phyloP scores from a whole-genome alignment of 352 stramenopile genomes.

The Phytophthora rubi region DNA sequence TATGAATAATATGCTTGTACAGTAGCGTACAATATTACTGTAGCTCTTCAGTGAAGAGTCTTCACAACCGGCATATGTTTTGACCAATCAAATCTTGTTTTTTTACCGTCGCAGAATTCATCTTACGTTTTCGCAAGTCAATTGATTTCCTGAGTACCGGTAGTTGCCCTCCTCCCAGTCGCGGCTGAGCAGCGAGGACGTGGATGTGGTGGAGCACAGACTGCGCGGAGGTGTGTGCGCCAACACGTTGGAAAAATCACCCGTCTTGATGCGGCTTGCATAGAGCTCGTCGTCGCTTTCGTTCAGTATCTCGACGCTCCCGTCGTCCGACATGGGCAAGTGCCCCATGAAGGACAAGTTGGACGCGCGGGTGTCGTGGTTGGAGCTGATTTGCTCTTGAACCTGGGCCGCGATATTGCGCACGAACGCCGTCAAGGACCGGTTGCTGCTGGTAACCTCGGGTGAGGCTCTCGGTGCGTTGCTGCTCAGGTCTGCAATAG shows the following conservation, averaged over 20 bases:
- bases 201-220: neutral
- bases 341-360: conserved; percentile 22
- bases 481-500: neutral
- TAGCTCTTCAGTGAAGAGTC: no score
- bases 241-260: neutral
- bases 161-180: neutral
- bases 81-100: no score
- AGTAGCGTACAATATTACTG: no score
- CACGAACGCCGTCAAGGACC: conserved; percentile 24
- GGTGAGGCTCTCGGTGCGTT: neutral
- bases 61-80: no score
- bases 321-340: conserved; percentile 5
- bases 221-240: neutral
- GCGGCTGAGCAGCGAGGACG: neutral
- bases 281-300: conserved; percentile 19
- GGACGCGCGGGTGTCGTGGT: conserved; percentile 8
- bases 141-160: neutral
- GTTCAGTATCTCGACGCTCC: conserved; percentile 4
- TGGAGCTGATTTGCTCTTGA: conserved; percentile 11
- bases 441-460: conserved; percentile 12
- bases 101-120: no score
- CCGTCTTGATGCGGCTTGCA: conserved; percentile 6
- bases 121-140: no score
- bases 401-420: conserved; percentile 22
- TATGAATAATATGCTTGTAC: no score